phyloP scores from a whole-genome alignment of 306 rosid genomes.

The Abrus precatorius region DNA sequence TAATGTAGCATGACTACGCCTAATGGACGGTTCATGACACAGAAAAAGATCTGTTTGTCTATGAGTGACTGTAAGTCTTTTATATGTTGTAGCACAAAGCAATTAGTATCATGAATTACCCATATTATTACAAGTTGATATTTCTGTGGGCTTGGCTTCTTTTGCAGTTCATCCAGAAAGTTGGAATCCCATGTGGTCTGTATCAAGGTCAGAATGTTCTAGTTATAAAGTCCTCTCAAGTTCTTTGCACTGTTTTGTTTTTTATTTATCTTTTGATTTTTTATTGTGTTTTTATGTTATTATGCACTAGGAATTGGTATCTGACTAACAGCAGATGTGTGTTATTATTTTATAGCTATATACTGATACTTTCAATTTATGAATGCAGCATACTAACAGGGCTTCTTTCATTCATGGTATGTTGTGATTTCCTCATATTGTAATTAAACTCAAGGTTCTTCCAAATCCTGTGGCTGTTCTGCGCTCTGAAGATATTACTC shows the following conservation, averaged over 20 bases:
- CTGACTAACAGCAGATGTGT: conserved; percentile 31
- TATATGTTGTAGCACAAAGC: not conserved
- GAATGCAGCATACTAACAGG: conserved; percentile 95
- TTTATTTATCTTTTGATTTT: conserved; percentile 3
- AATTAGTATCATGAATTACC: conserved; percentile 32
- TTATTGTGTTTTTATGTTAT: conserved; percentile 26
- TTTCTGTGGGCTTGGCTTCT: conserved; percentile 39
- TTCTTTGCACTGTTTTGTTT: not conserved
- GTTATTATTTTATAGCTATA: conserved; percentile 28
- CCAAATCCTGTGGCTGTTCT: not conserved
- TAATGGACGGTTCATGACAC: conserved; percentile 93
- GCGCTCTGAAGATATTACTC: not conserved
- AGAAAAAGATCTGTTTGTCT: conserved; percentile 91
- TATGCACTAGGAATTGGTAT: conserved; percentile 30
- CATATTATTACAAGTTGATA: conserved; percentile 35
- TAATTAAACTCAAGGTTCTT: conserved; percentile 21
- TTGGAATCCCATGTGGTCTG: conserved; percentile 99
- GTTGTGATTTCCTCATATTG: conserved; percentile 43
- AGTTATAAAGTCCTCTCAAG: conserved; percentile 23
- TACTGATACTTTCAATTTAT: conserved; percentile 55
- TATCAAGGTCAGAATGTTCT: conserved; percentile 77
- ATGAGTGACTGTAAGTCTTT: conserved; percentile 94
- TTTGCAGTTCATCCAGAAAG: conserved; percentile 96
- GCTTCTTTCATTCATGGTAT: conserved; percentile 96
- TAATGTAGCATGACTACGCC: conserved; percentile 91